Evolutionary conservation across 2,329 filamentous ascomycete species (phyloP), one percentile per base, ranked within the genome.

Genomic region (Aspergillus ustus): DNA sequence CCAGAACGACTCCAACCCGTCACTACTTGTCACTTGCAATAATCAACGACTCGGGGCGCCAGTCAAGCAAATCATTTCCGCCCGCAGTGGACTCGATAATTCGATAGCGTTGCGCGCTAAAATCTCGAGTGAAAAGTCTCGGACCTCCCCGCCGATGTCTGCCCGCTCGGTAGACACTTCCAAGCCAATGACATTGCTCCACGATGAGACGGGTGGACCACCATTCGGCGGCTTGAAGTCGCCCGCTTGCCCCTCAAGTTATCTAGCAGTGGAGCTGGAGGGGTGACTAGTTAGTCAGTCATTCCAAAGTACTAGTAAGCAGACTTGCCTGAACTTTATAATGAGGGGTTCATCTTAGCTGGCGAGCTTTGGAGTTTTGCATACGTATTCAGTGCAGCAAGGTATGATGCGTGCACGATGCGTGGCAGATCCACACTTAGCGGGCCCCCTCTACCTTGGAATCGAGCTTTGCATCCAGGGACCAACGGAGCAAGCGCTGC

Each of bases 61-160:
- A 48, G 22, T 55, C 52, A 40, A 40, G 34, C 13, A 40, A 40
- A 40, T 17, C 34, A 40, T 40, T 40, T 40, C 9, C 34, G 11
- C 11, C 34, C 15, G 34, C 13, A 40, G 34, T 40, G 34, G 34
- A 40, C 34, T 17, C 31, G 31, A 11, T 40, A 15, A 20, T 57
- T 57, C 55, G 37, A 57, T 57, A 57, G 46, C 51, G 19, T 51
- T 17, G 17, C 34, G 46, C 46, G 22, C 55, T 57, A 57, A 57
- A 48, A n/a, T 25, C 22, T 25, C 22, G 4, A 25, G 22, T 25
- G 22, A 25, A 25, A 5, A 37, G 20, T 13, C 34, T 52, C n/a
- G 50, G 37, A 40, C 29, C 50, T 53, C 20, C 31, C 20, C 22
- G 34, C 34, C 11, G 34, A 40, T 37, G 28, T 19, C 11, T 11